Percentiles rank a stretch among this genome's conserved stretches.
Conservation (phyloP, 352 stramenopile species). For the Phytophthora pini region DNA sequence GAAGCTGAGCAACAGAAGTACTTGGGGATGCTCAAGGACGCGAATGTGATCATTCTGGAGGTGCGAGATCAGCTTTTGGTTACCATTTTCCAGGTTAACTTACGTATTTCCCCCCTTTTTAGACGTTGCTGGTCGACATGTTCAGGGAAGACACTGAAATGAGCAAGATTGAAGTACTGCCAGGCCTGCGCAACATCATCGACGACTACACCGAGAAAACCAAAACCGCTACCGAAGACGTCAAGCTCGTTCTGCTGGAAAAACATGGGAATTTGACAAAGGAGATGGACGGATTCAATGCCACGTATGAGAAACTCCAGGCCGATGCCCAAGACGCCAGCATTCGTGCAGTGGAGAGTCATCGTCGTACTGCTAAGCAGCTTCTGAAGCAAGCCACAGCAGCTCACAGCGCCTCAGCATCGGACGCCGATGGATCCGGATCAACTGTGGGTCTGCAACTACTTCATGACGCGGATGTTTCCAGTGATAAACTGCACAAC, state of each 20-base stretch:
- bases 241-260: slow-evolving; percentile 81
- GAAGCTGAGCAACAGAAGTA: slow-evolving; percentile 86
- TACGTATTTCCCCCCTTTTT: not conserved
- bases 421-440: slow-evolving; percentile 42
- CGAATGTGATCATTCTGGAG: slow-evolving; percentile 91
- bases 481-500: slow-evolving; percentile 86
- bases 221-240: slow-evolving; percentile 82
- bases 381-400: slow-evolving; percentile 65
- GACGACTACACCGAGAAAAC: slow-evolving; percentile 91
- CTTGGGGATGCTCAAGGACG: slow-evolving; percentile 78
- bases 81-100: not conserved
- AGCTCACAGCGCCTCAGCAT: slow-evolving; percentile 20
- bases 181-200: slow-evolving; percentile 89
- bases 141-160: slow-evolving; percentile 94
- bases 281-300: slow-evolving; percentile 66
- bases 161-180: slow-evolving; percentile 91
- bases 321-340: slow-evolving; percentile 74
- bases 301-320: slow-evolving; percentile 72
- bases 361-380: slow-evolving; percentile 79
- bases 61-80: slow-evolving; percentile 24
- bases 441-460: slow-evolving; percentile 63
- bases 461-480: slow-evolving; percentile 82
- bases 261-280: slow-evolving; percentile 63
- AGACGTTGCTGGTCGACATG: slow-evolving; percentile 92
- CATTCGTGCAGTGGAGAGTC: slow-evolving; percentile 81